A percentile compares a stretch with the other conserved stretches of the same genome.
These are phyloP conservation scores for Aspergillus panamensis DNA, from an alignment of 495 filamentous ascomycete genomes.

Conservation along the genomic window DNA sequence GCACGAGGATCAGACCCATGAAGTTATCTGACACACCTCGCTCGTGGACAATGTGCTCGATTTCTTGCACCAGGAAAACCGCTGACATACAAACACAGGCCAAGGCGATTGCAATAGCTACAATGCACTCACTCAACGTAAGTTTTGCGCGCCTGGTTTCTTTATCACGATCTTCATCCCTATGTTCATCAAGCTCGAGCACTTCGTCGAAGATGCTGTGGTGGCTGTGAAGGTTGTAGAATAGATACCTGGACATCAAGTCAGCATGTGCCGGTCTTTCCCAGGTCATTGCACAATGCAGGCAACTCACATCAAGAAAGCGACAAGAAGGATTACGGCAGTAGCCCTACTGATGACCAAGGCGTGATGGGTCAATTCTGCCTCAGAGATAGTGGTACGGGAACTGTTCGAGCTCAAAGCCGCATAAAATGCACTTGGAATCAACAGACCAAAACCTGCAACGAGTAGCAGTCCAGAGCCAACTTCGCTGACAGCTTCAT, in stretches of 20 bases:
- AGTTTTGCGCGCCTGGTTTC: slow-evolving; percentile 66
- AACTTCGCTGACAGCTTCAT: slow-evolving; percentile 74
- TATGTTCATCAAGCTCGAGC: slow-evolving; percentile 66
- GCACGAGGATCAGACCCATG: slow-evolving; percentile 68
- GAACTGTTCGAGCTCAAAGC: slow-evolving; percentile 48
- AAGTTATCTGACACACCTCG: slow-evolving; percentile 70
- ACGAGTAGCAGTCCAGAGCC: slow-evolving; percentile 77
- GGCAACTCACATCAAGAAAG: slow-evolving; percentile 56
- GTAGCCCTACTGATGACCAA: slow-evolving; percentile 71
- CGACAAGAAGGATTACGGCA: slow-evolving; percentile 72
- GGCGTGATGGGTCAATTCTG: slow-evolving; percentile 46
- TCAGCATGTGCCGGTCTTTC: slow-evolving; percentile 15
- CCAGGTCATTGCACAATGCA: neutral
- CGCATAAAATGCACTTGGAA: slow-evolving; percentile 74
- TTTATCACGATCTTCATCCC: slow-evolving; percentile 64
- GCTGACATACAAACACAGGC: slow-evolving; percentile 76
- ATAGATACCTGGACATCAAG: slow-evolving; percentile 55
- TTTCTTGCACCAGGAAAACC: slow-evolving; percentile 76
- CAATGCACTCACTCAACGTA: slow-evolving; percentile 68
- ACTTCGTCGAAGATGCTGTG: slow-evolving; percentile 73
- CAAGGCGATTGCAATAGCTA: slow-evolving; percentile 66
- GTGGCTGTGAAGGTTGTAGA: slow-evolving; percentile 80
- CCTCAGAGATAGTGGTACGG: slow-evolving; percentile 28
- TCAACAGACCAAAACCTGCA: slow-evolving; percentile 75
- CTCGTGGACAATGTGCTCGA: slow-evolving; percentile 64